Base-by-base conservation (phyloP, 129 eudicot genomes). In the Escallonia rubra region DNA sequence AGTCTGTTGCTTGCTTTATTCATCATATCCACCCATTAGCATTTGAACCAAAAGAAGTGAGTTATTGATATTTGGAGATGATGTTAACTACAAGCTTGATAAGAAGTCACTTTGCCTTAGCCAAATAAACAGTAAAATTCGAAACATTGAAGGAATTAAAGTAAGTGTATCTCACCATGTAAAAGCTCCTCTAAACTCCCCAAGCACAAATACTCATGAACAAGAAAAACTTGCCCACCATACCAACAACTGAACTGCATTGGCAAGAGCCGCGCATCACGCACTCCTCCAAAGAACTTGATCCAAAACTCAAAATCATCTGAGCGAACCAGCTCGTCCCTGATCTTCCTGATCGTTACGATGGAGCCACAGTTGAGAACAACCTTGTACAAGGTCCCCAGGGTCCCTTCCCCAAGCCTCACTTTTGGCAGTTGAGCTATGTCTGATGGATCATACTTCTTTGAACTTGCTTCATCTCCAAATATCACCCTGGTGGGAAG, bases 131-230 rank as follows among this genome's bases (percentile, higher is more conserved):
- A 23, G 34, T 23, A 23, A 23, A 23, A 23, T 23, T 23, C 34
- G 1, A 23, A 23, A 23, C 34, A 23, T 23, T 23, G 34, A 23
- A 23, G 34, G 34, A 23, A 23, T 23, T 23, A 23, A 23, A 23
- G 1, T 23, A 23, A 23, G 34, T 23, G 34, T 23, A 23, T 23
- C 64, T 57, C 16, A 76, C 85, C 85, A 51, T 82, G 86, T 45
- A 82, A 64, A 44, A 78, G 86, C 50, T 78, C 86, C 69, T 82
- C 86, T 76, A 82, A 78, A 59, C 86, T 82, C 65, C 86, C 83
- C 55, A 77, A 77, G 61, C 83, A 77, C 47, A 77, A 10, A 60
- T 81, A 76, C 47, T 82, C 80, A 57, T 74, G 80, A 46, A 82
- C 68, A 41, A 82, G 53, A 71, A 77, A 82, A 73, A 78, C 82